phyloP scores from a whole-genome alignment of 2,329 filamentous ascomycete genomes.

The Plenodomus biglobosus region DNA sequence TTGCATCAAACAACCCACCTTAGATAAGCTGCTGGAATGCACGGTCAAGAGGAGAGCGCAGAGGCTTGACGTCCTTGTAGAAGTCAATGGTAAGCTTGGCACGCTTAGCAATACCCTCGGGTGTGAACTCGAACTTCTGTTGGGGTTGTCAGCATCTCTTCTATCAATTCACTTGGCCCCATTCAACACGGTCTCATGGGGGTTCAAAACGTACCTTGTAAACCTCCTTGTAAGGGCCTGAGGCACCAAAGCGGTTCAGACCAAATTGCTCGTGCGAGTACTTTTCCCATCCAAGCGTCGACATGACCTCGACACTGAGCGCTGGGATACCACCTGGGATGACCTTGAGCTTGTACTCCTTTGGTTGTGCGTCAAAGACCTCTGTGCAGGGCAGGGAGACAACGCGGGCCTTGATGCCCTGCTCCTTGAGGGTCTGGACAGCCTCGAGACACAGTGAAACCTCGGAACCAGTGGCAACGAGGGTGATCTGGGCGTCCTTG shows the following conservation, averaged over 20 bases:
- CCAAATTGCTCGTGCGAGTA: constrained; percentile 99
- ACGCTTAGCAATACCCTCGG: constrained; percentile 94
- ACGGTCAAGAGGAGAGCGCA: constrained; percentile 94
- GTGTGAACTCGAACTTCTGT: constrained; percentile 98
- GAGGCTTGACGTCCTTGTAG: constrained; percentile 87
- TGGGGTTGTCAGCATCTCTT: constrained; percentile 49
- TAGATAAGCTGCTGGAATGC: constrained; percentile 98
- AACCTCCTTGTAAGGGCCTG: constrained; percentile 94
- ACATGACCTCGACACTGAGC: constrained; percentile 94
- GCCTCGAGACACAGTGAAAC: constrained; percentile 92
- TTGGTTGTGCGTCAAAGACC: constrained; percentile 89
- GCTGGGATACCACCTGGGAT: constrained; percentile 93
- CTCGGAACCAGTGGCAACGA: constrained; percentile 95
- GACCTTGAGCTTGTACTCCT: constrained; percentile 92
- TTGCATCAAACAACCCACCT: constrained; percentile 27
- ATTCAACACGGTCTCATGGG: neutral
- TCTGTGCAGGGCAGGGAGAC: constrained; percentile 97
- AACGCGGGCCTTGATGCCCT: constrained; percentile 83
- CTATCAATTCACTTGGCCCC: neutral
- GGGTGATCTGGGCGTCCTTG: constrained; percentile 79
- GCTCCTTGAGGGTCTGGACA: constrained; percentile 85
- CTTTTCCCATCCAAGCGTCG: constrained; percentile 97
- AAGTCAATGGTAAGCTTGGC: constrained; percentile 90
- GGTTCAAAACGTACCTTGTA: constrained; percentile 66
- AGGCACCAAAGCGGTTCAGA: constrained; percentile 98